Base-by-base conservation (phyloP, 495 filamentous ascomycete species). In the Xylaria sp. region DNA sequence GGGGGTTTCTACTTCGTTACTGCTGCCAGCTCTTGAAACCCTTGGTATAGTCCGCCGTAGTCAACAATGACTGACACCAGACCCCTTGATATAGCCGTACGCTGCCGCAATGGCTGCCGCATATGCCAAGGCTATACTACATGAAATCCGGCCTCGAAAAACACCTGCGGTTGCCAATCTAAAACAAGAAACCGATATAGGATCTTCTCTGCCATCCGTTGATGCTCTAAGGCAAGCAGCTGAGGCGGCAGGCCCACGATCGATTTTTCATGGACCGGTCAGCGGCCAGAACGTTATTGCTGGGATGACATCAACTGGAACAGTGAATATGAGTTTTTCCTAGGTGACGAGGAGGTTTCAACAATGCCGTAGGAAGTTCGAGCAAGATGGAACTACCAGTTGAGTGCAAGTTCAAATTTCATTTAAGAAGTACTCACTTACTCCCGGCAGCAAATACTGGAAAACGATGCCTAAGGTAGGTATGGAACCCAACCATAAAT, bases 81-180 rank as follows among this genome's bases (percentile, higher is more conserved):
- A 11, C 24, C 12, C n/a, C 6, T 50, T 8, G 2, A 50, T 24
- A 50, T 14, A 81, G 68, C 72, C 69, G 14, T 80, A 79, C 68
- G 82, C 82, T 5, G 79, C 81, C 61, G 77, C 79, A 3, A 80
- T 73, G 57, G 82, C 81, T 21, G 84, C 81, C 2, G 80, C 80
- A 1, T 84, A 79, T 74, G 78, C 81, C 1, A 82, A 82, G 74
- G 80, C 73, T 29, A 31, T 82, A 71, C 65, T 79, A 19, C 31
- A 31, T 46, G 61, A 63, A 33, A 46, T 63, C 12, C 61, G 21
- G 40, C 61, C 40, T 19, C 61, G 61, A 26, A 6, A 26, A 46
- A 5, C 61, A 9, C 15, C 24, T 41, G 15, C 61, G 15, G 61
- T 4, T 31, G 41, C 2, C 41, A 1, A 29, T 40, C 40, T 24